phyloP scores from a whole-genome alignment of 768 basidiomycete species.

The Tricholoma flavovirens region DNA sequence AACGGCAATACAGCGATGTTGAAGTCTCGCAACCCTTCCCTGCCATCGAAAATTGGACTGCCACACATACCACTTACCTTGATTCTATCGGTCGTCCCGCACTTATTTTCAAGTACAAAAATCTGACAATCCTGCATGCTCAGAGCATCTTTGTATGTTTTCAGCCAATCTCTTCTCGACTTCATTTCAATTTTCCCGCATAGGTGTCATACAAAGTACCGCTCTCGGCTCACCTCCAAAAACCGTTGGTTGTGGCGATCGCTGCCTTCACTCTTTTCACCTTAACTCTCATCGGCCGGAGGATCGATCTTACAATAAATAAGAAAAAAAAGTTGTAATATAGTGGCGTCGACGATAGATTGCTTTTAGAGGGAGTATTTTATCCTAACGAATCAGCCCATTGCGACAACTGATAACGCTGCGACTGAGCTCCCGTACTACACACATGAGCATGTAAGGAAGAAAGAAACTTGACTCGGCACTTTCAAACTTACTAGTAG shows the following conservation, averaged over 20 bases:
- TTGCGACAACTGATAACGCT: no score
- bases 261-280: constrained; percentile 67
- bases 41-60: constrained; percentile 50
- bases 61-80: constrained; percentile 82
- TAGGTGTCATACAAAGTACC: constrained; percentile 89
- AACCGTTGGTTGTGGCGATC: constrained; percentile 72
- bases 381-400: not conserved
- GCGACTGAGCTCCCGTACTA: no score
- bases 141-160: constrained; percentile 75
- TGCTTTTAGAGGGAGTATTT: constrained; percentile 8
- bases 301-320: constrained; percentile 44
- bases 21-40: constrained; percentile 75
- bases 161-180: not conserved
- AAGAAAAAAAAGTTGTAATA: constrained; percentile 34
- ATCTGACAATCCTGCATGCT: constrained; percentile 75
- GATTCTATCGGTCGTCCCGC: constrained; percentile 87
- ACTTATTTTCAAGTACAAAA: constrained; percentile 64
- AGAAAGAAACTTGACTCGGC: no score
- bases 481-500: no score
- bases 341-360: constrained; percentile 5
- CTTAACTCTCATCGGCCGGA: constrained; percentile 35
- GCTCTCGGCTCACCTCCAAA: constrained; percentile 74
- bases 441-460: no score
- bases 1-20: constrained; percentile 53
- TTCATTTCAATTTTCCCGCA: not conserved